Evolutionary conservation across 2,329 filamentous ascomycete species (phyloP), one percentile per base, ranked within the genome.

Genomic region (Arachnomyces sp.): DNA sequence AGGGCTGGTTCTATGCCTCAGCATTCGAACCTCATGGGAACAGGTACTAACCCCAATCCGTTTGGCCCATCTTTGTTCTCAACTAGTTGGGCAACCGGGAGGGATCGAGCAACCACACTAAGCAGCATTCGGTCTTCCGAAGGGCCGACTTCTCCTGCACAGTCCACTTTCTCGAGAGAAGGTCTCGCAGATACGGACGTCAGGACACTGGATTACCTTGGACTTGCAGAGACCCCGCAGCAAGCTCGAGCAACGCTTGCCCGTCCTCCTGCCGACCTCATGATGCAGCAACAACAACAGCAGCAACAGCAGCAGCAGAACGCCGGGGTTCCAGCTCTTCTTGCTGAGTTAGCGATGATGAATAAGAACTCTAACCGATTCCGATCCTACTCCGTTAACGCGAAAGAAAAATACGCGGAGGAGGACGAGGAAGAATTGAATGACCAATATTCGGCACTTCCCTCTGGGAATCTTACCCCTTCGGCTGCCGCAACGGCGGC

Each of bases 361-460:
- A 83, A 82, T 48, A 84, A 78, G 58, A 84, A 85, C 52, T 75
- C 82, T 33, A 96, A 85, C 61, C 80, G 92, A 38, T 94, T 96
- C 72, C 81, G 92, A 34, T 98, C 92, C 2, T 96, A 95, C 63
- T 98, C 92, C 1, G 92, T 98, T 49, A 98, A 98, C 63, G 93
- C 94, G 41, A 95, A 94, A 65, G 90, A 96, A 61, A 93, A 92
- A 62, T 96, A 96, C 54, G 89, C 85, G 2, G 87, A 93, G 53
- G 83, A 87, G 34, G 89, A 93, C 38, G 83, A 88, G 17, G 84
- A 88, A 44, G 82, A 86, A 12, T 86, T 84, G 44, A 61, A 80
- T 75, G 65, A 63, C 35, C 66, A 69, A 42, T 80, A 79, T 54
- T 72, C 73, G 33, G 66, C 68, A 38, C 61, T 70, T 39, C 77